phyloP scores from a whole-genome alignment of 2,329 filamentous ascomycete species.

The Cadophora luteo-olivacea region DNA sequence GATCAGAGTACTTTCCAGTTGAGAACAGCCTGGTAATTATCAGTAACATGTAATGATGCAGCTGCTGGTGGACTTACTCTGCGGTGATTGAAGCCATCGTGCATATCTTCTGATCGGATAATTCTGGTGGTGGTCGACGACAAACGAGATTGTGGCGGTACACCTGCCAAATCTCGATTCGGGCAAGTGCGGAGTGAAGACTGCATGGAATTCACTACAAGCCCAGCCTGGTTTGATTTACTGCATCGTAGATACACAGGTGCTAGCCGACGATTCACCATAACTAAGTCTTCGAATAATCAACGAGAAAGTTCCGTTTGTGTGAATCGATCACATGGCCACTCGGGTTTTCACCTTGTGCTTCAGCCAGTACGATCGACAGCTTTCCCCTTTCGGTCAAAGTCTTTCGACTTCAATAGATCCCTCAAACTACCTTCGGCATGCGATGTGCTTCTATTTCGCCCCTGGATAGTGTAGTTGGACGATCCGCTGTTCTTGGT shows the following conservation, averaged over 20 bases:
- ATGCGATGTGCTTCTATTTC: constrained; percentile 48
- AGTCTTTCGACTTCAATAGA: constrained; percentile 52
- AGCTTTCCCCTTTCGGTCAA: constrained; percentile 43
- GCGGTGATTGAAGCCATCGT: constrained; percentile 13
- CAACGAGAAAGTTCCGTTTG: neutral
- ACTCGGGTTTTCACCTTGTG: neutral
- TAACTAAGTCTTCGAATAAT: neutral
- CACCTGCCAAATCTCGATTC: neutral
- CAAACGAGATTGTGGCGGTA: neutral
- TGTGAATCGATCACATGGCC: neutral
- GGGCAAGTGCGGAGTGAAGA: neutral
- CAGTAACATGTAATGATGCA: neutral
- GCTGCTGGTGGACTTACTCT: neutral
- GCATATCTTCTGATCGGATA: neutral
- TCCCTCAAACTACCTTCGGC: constrained; percentile 64
- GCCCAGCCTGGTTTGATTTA: neutral
- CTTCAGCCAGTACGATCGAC: constrained; percentile 36
- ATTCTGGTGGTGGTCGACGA: neutral
- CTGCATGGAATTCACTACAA: neutral
- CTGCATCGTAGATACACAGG: neutral
- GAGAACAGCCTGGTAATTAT: constrained; percentile 16
- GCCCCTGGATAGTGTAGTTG: constrained; percentile 34
- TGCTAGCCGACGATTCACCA: neutral
- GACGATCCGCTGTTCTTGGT: constrained; percentile 26
- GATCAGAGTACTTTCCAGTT: constrained; percentile 33